Base-by-base conservation (phyloP, 192 early-diverging fungal species). In the Coemansia aciculifera region DNA sequence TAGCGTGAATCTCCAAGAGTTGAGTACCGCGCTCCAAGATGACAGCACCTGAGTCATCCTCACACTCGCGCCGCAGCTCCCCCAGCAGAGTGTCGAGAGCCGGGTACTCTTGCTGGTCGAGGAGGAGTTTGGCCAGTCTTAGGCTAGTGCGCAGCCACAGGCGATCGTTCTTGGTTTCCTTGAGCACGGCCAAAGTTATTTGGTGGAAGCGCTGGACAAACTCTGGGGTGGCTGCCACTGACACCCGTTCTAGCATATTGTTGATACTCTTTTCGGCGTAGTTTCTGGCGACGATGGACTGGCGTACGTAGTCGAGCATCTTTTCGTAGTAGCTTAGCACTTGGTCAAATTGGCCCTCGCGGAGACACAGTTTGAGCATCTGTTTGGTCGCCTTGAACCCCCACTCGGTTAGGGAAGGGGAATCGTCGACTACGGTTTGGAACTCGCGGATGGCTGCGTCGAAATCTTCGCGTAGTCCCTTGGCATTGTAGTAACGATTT, bases 1-100 rank as follows among this genome's bases (percentile, higher is more conserved):
- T 80, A 0, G 97, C 93, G 80, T 94, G 92, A 27, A 96, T 92
- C 75, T 99, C 97, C 21, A 97, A 84, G 27, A 97, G 77, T 48
- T 96, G 90, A 23, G 95, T 99, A 39, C 97, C 95, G 73, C 94
- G 94, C 63, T 93, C 89, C 72, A 95, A 90, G 71, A 82, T 64
- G 7, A 71, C 29, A 5, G 60, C 34, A 39, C 79, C 75, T 1
- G 31, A 23, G 10, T 43, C 68, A 59, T 73, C 72, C 15, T 60
- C 23, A 51, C 74, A 82, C 62, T 64, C 66, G 31, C 24, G 21
- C 54, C 34, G 34, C 42, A 82, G 72, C 44, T 63, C 43, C 5
- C 11, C 40, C 44, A 82, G 66, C 62, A 77, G 62, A 19, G 21
- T 23, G 1, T 44, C 42, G 0, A 82, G 66, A 38, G 70, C 69